Evolutionary conservation across 1,284 basidiomycete genomes (phyloP), one percentile per base, ranked within the genome.

Genomic region (Coniferiporia sulphurascens): DNA sequence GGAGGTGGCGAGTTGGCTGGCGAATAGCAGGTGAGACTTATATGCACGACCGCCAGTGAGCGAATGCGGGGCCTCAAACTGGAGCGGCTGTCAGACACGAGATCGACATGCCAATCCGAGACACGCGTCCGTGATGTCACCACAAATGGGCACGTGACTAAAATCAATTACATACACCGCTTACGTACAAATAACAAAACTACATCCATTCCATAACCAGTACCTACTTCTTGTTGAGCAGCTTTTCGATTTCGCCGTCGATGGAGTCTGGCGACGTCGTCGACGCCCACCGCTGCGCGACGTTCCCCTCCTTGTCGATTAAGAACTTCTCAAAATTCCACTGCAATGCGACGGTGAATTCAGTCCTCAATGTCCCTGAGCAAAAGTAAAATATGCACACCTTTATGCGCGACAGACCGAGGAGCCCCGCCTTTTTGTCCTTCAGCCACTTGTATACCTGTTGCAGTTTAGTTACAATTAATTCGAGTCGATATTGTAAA

Each of bases 371-470:
- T 43, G n/a, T 32, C 32, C 19, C 43, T 8, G 12, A 44, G 36
- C 41, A 51, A 13, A n/a, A 43, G 7, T 3, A 43, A 43, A 17
- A 34, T n/a, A 34, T 9, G 71, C 76, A 12, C 57, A 86, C 87
- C 82, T 93, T 92, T 76, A 93, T 91, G 55, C 87, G 79, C 17
- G 82, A 80, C 55, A 91, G 73, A 34, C 91, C 89, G 50, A 93
- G 71, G 45, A 92, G 66, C 7, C 90, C 90, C 2, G 85, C 64
- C 73, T 91, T 90, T 73, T 91, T 76, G 49, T 77, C 74, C 80
- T 96, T 96, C 67, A 96, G 82, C 83, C 85, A 95, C 62, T 89
- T 83, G 78, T 84, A 95, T 7, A 93, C 90, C 68, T 90, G 81
- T 73, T 27, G 5, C 27, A 2, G 27, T 27, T 27, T 27, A 27